Evolutionary conservation across 2,329 filamentous ascomycete species (phyloP).

Genomic region (Plenodomus tracheiphilus): DNA sequence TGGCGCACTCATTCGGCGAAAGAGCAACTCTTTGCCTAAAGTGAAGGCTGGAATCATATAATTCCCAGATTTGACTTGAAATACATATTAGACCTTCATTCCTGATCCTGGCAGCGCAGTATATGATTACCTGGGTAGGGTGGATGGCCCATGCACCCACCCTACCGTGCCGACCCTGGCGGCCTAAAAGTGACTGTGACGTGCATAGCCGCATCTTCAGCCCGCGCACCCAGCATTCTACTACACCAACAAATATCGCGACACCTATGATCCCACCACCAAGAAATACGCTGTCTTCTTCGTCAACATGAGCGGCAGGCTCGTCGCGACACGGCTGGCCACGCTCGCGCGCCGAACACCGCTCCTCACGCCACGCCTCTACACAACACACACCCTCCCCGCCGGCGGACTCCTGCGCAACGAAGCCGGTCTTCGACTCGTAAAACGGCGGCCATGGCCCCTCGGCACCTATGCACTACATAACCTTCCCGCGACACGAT

Average conservation of each 20-base stretch:
- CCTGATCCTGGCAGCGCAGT: no score
- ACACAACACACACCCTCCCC: constrained; percentile 36
- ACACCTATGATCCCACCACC: neutral
- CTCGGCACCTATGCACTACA: constrained; percentile 78
- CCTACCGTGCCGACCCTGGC: neutral
- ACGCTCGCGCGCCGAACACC: constrained; percentile 67
- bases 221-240: neutral
- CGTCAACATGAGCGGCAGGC: constrained; percentile 68
- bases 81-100: no score
- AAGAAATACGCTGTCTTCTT: constrained; percentile 3
- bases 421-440: constrained; percentile 38
- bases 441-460: constrained; percentile 69
- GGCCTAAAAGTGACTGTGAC: neutral
- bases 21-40: constrained; percentile 72
- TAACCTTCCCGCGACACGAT: constrained; percentile 69
- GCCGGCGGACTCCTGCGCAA: constrained; percentile 45
- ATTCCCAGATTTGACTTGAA: neutral
- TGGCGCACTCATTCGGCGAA: constrained; percentile 74
- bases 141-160: no score
- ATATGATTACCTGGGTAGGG: no score
- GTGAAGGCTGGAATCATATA: constrained; percentile 7
- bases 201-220: constrained; percentile 1
- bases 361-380: constrained; percentile 61
- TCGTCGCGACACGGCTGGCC: constrained; percentile 72
- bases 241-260: neutral